Conservation (phyloP, 208 protist genomes). For the Crithidia brevicula region DNA sequence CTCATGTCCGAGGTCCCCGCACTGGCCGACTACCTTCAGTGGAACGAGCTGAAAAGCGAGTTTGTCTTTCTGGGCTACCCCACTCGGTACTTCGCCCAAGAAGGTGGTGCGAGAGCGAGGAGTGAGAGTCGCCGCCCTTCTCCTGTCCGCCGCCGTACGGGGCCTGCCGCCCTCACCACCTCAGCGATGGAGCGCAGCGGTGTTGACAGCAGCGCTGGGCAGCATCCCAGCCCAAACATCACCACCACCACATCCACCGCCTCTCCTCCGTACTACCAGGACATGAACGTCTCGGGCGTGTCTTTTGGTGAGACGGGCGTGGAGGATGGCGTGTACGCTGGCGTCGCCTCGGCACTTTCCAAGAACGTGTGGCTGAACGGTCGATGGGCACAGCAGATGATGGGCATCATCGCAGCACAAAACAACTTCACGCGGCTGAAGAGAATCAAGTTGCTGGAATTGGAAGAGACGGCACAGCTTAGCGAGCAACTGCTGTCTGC, state of each 20-base stretch:
- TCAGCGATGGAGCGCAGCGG: constrained; percentile 3
- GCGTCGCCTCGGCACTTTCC: constrained; percentile 48
- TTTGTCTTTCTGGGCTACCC: constrained; percentile 81
- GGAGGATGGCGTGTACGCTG: constrained; percentile 83
- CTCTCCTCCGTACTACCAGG: constrained; percentile 19
- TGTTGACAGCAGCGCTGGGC: background rate
- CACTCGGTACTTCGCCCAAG: constrained; percentile 45
- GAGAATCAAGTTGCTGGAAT: constrained; percentile 65
- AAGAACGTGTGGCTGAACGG: constrained; percentile 89
- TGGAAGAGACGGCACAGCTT: constrained; percentile 61
- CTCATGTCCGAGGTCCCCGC: constrained; percentile 76
- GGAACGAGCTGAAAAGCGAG: constrained; percentile 53
- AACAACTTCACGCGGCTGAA: constrained; percentile 72
- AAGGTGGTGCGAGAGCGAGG: background rate
- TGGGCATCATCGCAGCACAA: constrained; percentile 68
- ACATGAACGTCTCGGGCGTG: constrained; percentile 21
- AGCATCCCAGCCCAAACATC: constrained; percentile 9
- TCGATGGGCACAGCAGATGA: constrained; percentile 68
- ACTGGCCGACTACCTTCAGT: constrained; percentile 58
- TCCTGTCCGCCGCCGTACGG: constrained; percentile 17
- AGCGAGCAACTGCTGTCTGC: constrained; percentile 52
- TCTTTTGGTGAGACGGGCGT: constrained; percentile 60
- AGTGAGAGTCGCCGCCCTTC: constrained; percentile 11
- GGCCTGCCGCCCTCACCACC: too few relatives aligned
- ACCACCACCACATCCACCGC: background rate